Conservation (phyloP, 1,284 basidiomycete genomes). For the Ustilago hordei region DNA sequence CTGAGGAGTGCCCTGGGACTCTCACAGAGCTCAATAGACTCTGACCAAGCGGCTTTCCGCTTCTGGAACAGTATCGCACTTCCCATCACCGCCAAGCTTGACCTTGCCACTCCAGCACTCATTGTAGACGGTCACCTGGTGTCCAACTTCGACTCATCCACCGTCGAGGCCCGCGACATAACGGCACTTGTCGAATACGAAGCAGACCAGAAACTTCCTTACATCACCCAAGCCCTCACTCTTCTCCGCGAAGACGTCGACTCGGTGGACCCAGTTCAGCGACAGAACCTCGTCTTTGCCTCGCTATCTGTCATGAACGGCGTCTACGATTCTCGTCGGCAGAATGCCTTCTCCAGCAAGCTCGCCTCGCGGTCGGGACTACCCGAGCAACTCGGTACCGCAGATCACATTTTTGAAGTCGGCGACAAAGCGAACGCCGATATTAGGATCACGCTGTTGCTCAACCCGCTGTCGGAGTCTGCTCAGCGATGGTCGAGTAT, state of each 20-base stretch:
- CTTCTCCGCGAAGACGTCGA: slow-evolving; percentile 26
- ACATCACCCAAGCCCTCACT: slow-evolving; percentile 29
- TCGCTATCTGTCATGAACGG: slow-evolving; percentile 42
- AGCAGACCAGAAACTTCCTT: slow-evolving; percentile 40
- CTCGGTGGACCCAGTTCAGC: slow-evolving; percentile 6
- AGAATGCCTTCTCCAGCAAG: slow-evolving; percentile 30
- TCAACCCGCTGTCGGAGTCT: slow-evolving; percentile 86
- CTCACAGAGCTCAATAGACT: not conserved
- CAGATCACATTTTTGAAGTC: slow-evolving; percentile 72
- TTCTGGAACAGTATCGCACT: slow-evolving; percentile 28
- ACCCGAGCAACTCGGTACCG: slow-evolving; percentile 31
- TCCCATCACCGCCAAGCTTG: slow-evolving; percentile 11
- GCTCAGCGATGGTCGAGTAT: slow-evolving; percentile 87
- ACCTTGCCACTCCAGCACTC: slow-evolving; percentile 21
- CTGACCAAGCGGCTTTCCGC: not conserved
- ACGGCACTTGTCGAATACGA: slow-evolving; percentile 48
- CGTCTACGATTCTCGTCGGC: slow-evolving; percentile 34
- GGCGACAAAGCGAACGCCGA: slow-evolving; percentile 79
- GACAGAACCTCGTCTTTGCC: slow-evolving; percentile 49
- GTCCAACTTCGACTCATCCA: slow-evolving; percentile 9
- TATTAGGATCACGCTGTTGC: slow-evolving; percentile 79
- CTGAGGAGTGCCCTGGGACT: not conserved
- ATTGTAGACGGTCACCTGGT: slow-evolving; percentile 52
- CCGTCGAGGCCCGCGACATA: slow-evolving; percentile 40
- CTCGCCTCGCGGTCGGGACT: slow-evolving; percentile 28